Base-by-base conservation (phyloP, 1,284 basidiomycete genomes). In the Ustilago curta region DNA sequence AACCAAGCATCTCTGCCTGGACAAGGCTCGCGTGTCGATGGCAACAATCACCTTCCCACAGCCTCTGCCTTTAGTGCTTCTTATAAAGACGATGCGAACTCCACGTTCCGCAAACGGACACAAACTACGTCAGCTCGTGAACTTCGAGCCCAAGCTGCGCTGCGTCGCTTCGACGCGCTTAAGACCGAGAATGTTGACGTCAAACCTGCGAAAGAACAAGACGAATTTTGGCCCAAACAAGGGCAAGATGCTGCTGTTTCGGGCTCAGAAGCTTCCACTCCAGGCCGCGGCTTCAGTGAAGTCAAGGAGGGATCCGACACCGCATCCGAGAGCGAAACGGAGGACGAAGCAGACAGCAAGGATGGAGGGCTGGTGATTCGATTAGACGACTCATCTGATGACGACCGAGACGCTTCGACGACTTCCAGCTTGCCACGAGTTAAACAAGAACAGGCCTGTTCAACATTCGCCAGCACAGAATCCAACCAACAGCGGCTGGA, bases 21-120 rank as follows among this genome's bases (percentile, higher is more conserved):
- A 9, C 55, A 56, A 45, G 75, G 77, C 43, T 70, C 68, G 1
- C 56, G 79, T n/a, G 64, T 81, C 29, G 79, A 81, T 51, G 71
- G 67, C 5, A 52, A 58, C 43, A 71, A 80, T 57, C 61, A 66
- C 35, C 4, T 79, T 2, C 77, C 75, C 3, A 66, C 39, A 25
- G 78, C 78, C 21, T 63, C 69, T 4, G 71, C 70, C 1, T 49
- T 43, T 31, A 58, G 40, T 37, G 31, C 64, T 11, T 47, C 58
- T 0, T 81, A 81, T 61, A 77, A 68, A 39, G n/a, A 53, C n/a
- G 79, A 81, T 49, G 44, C 53, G 7, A 79, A 81, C 53, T 79
- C 77, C 9, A 79, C 77, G 1, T 81, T 81, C 42, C 71, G 79
- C 25, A 81, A 77, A 39, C 62, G 72, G 0, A 67, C 73, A 4